phyloP scores from a whole-genome alignment of 2,329 filamentous ascomycete species.

The Colletotrichum noveboracense region DNA sequence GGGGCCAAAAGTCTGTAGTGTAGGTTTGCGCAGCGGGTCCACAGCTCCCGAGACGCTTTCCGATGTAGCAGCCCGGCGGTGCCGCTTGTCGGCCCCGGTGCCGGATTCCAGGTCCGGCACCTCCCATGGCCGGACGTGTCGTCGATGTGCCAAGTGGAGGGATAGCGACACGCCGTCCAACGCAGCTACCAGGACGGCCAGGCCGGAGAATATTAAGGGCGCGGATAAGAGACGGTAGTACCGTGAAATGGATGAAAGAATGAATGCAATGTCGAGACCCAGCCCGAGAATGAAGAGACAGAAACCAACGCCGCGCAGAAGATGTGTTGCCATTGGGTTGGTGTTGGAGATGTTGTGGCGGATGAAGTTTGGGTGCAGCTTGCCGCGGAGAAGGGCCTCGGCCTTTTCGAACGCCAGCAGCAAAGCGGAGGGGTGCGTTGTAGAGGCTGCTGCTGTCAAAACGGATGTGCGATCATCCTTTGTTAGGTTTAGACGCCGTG shows the following conservation, averaged over 20 bases:
- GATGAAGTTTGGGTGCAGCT: conserved; percentile 45
- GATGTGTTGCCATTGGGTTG: conserved; percentile 37
- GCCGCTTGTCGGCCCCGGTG: conserved; percentile 24
- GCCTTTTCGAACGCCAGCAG: conserved; percentile 41
- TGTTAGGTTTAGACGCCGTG: conserved; percentile 41
- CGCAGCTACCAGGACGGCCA: conserved; percentile 37
- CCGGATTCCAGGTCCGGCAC: conserved; percentile 33
- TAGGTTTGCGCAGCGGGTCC: conserved; percentile 25
- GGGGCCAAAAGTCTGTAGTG: conserved; percentile 29
- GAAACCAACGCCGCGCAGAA: conserved; percentile 29
- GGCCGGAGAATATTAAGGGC: conserved; percentile 39
- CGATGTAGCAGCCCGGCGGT: conserved; percentile 17
- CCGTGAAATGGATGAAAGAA: conserved; percentile 31
- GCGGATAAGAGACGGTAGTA: conserved; percentile 33
- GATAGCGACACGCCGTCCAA: conserved; percentile 40
- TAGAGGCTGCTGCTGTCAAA: conserved; percentile 43
- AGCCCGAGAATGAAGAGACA: conserved; percentile 29
- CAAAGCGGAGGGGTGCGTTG: conserved; percentile 50
- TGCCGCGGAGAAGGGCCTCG: conserved; percentile 39
- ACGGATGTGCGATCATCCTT: conserved; percentile 41
- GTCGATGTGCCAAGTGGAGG: conserved; percentile 33
- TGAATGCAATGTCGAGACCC: conserved; percentile 34
- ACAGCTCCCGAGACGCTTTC: conserved; percentile 18
- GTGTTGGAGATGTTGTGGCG: conserved; percentile 42
- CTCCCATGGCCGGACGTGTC: conserved; percentile 46